phyloP scores from a whole-genome alignment of 176 grass and related monocot genomes.

The Raddia distichophylla region DNA sequence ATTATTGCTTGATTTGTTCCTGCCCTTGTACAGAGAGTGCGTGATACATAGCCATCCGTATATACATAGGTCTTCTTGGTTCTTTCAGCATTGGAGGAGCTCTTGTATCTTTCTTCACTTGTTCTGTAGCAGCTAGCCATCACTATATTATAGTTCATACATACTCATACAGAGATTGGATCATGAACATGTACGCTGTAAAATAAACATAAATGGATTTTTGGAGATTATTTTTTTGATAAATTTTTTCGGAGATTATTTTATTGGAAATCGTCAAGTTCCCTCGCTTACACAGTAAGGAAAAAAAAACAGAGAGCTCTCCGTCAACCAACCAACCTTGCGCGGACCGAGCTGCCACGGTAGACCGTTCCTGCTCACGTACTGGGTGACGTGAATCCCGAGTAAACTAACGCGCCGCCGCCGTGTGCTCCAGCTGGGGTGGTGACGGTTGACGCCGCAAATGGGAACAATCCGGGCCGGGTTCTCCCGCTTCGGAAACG shows the following conservation, averaged over 20 bases:
- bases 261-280: not conserved
- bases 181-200: conserved; percentile 37
- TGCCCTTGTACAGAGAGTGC: conserved; percentile 49
- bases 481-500: conserved; percentile 48
- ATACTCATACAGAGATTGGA: conserved; percentile 33
- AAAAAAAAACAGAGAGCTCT: conserved; percentile 15
- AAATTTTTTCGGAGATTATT: not conserved
- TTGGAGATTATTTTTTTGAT: not conserved
- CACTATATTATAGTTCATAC: conserved; percentile 33
- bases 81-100: conserved; percentile 5
- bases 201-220: conserved; percentile 28
- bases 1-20: conserved; percentile 49
- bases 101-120: conserved; percentile 2
- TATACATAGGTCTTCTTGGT: conserved; percentile 20
- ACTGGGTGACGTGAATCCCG: conserved; percentile 13
- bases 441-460: conserved; percentile 22
- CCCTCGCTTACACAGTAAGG: conserved; percentile 37
- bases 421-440: conserved; percentile 16
- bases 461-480: conserved; percentile 40
- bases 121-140: conserved; percentile 25
- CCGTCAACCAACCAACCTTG: not conserved
- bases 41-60: conserved; percentile 4
- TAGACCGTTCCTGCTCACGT: not conserved
- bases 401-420: conserved; percentile 12
- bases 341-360: not conserved